These are phyloP conservation scores for Cordyceps pruinosa DNA, from an alignment of 2,329 filamentous ascomycete genomes.

Conservation along the genomic window DNA sequence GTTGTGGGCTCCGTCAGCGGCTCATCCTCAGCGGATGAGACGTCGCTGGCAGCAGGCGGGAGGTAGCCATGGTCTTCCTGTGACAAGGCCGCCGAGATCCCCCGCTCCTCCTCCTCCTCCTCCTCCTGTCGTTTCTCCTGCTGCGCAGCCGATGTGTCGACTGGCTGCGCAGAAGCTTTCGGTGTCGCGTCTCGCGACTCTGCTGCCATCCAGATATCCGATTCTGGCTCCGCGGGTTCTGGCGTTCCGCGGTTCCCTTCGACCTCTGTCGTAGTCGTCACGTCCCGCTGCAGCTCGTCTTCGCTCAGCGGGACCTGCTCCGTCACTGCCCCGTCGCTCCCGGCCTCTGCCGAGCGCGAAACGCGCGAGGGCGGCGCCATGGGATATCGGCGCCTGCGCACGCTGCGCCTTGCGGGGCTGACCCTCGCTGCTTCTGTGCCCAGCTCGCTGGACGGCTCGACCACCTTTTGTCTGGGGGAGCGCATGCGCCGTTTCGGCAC, in stretches of 20 bases:
- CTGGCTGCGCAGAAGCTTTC: conserved; percentile 18
- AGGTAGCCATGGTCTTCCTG: conserved; percentile 24
- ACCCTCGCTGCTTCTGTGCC: conserved; percentile 15
- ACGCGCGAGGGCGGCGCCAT: conserved; percentile 23
- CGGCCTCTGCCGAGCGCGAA: conserved; percentile 20
- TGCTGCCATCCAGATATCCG: conserved; percentile 41
- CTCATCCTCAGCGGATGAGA: conserved; percentile 27
- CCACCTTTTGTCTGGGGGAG: conserved; percentile 13
- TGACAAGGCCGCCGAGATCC: not conserved
- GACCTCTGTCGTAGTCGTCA: conserved; percentile 15
- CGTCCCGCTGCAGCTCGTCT: conserved; percentile 25
- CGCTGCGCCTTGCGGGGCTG: conserved; percentile 14
- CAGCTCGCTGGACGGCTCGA: conserved; percentile 23
- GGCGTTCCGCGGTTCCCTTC: not conserved
- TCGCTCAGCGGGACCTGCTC: conserved; percentile 19
- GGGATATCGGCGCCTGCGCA: conserved; percentile 18
- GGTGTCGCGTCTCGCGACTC: conserved; percentile 33
- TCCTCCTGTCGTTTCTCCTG: not conserved
- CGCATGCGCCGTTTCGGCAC: conserved; percentile 12
- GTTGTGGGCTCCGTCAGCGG: conserved; percentile 17
- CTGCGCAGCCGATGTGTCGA: not conserved
- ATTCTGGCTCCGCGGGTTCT: conserved; percentile 26
- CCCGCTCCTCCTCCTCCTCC: not conserved
- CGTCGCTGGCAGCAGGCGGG: conserved; percentile 26
- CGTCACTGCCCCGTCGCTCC: conserved; percentile 12